Base-by-base conservation (phyloP, 2,329 filamentous ascomycete species). In the Hirsutella minnesotensis region DNA sequence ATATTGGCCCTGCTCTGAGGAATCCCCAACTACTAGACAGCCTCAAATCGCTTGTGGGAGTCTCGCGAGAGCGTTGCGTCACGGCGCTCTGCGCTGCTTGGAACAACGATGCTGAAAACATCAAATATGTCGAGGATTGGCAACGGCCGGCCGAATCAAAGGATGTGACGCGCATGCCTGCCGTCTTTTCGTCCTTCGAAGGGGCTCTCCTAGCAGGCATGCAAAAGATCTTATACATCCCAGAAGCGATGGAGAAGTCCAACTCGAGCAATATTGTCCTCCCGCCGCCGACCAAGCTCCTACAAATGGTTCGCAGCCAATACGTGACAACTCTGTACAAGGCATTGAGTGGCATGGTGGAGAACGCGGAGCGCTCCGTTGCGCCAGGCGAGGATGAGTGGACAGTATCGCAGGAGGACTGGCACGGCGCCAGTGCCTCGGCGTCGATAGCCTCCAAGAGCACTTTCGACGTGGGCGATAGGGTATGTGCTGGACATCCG, bases 261-360 rank as follows among this genome's bases (percentile, higher is more conserved):
- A 83, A 78, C 20, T 75, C 81, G 5, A 77, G 72, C 38, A 81
- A 86, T 54, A 88, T 98, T 49, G 80, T 96, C 44, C 75, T 83
- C 20, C 83, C 90, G 16, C 94, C 92, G 5, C 82, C 87, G 30
- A 73, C 82, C 8, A 98, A 96, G 61, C 68, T 95, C 36, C 69
- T 96, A 36, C 86, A 94, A 59, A 87, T 89, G 77, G 87, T 96
- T 15, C 78, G 89, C 49, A 83, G 81, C 49, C 87, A 94, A 56
- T 98, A 98, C 56, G 88, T 95, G 15, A 88, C 83, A 7, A 95
- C 89, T 45, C 67, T 98, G 36, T 96, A 96, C 64, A 94, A 94
- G 60, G 87, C 87, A 7, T 67, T 98, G 31, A 94, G 86, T 53
- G 92, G 90, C 19, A 90, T 98, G 79, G 88, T 98, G 1, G 92